Percentiles rank a stretch among this genome's conserved stretches.
Evolutionary conservation across 129 eudicot species (phyloP).

Genomic region (Artemisia tridentata): DNA sequence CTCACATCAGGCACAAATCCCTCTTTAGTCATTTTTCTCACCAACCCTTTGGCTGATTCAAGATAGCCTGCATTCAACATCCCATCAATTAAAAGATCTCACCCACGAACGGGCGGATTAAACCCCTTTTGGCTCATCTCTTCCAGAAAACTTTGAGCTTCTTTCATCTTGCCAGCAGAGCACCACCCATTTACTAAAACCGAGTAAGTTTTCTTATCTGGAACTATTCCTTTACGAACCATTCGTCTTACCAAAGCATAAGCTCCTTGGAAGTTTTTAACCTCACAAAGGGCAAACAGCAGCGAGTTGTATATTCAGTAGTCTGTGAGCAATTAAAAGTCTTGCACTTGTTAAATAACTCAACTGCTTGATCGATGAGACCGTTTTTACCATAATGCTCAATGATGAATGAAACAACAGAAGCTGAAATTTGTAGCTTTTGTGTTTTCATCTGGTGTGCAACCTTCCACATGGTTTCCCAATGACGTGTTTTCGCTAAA

Average conservation of each 20-base stretch:
- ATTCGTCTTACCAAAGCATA: constrained; percentile 81
- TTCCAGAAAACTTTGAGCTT: constrained; percentile 83
- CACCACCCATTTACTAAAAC: constrained; percentile 93
- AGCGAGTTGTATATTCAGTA: constrained; percentile 67
- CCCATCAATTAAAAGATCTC: constrained; percentile 82
- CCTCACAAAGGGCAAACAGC: constrained; percentile 82
- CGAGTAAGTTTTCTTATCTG: constrained; percentile 80
- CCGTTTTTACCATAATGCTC: constrained; percentile 82
- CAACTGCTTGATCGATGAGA: constrained; percentile 83
- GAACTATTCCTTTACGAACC: constrained; percentile 64
- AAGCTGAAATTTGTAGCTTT: constrained; percentile 52
- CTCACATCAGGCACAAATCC: constrained; percentile 84
- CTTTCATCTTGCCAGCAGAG: constrained; percentile 85
- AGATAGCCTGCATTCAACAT: constrained; percentile 89
- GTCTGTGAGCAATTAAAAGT: constrained; percentile 68
- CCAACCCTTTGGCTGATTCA: constrained; percentile 79
- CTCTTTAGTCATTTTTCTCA: constrained; percentile 88
- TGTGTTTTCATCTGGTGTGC: constrained; percentile 58
- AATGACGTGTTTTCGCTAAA: constrained; percentile 61
- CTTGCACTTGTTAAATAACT: constrained; percentile 64
- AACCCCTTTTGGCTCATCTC: constrained; percentile 89
- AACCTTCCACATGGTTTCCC: constrained; percentile 99
- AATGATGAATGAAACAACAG: constrained; percentile 66
- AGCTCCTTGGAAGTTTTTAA: constrained; percentile 88
- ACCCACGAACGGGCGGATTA: constrained; percentile 91